Base-by-base conservation (phyloP, 2,329 filamentous ascomycete genomes). In the Ophiocordyceps camponoti-rufipedis region DNA sequence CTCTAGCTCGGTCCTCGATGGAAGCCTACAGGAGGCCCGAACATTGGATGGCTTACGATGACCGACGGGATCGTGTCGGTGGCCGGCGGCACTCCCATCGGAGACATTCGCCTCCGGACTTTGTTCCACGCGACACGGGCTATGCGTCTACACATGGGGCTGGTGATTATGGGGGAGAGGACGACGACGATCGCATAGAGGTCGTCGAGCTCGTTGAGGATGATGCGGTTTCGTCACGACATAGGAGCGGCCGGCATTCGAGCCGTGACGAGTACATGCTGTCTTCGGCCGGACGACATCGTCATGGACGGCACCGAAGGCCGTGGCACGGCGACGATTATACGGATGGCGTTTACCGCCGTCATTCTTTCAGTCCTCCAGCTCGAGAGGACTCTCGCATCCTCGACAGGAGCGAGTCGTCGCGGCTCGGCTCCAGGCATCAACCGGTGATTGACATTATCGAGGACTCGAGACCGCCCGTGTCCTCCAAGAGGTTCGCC, bases 391-490 rank as follows among this genome's bases (percentile, higher is more conserved):
- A 55, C 19, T 51, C 54, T 18, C 50, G 56, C 23, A 58, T 58
- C 44, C 52, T 53, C 14, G 54, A 57, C 31, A 50, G 52, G 14
- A 62, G 58, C 47, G 53, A 56, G 14, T 54, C 55, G 3, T 56
- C 58, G 38, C 58, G 54, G 42, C 52, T 54, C 32, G 54, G 51
- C 42, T 39, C 35, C 13, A 52, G 54, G 8, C 54, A 50, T 9
- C 48, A 49, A 40, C 51, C 56, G 35, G 50, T 54, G 2, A 43
- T 53, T 1, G 58, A 58, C 47, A 52, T 62, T 9, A 58, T 62
- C 45, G 59, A 59, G 41, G 53, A 54, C 41, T 59, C 61, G 40
- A 54, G 61, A 10, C 61, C 61, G 7, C 60, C 60, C 4, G 50
- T 62, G 5, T 50, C 59, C 7, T 60, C 59, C 7, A 55, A 56